These are phyloP conservation scores for Stereocaulon alpinum DNA, from an alignment of 495 filamentous ascomycete species.

Conservation along the genomic window DNA sequence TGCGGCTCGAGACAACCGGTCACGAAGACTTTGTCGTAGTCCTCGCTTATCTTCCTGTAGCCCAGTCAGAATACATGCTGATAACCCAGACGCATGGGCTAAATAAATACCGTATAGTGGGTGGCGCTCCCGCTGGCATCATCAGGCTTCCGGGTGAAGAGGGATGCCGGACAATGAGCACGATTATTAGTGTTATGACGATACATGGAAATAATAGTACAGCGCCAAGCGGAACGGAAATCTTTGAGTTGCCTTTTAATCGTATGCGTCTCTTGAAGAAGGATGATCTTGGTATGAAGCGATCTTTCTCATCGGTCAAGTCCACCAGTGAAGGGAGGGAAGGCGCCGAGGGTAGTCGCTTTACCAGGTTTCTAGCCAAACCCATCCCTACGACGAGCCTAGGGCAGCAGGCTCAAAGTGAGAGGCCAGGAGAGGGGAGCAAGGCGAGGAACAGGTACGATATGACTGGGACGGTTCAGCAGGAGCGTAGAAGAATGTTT, in stretches of 20 bases:
- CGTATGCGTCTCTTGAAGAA: slow-evolving; percentile 85
- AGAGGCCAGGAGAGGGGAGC: background rate
- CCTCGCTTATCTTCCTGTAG: slow-evolving; percentile 87
- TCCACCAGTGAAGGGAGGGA: slow-evolving; percentile 51
- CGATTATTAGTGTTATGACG: slow-evolving; percentile 80
- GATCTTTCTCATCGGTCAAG: slow-evolving; percentile 43
- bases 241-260: slow-evolving; percentile 84
- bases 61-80: slow-evolving; percentile 2
- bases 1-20: slow-evolving; percentile 70
- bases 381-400: slow-evolving; percentile 37
- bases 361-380: slow-evolving; percentile 51
- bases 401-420: background rate
- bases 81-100: background rate
- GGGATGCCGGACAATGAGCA: slow-evolving; percentile 85
- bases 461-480: background rate
- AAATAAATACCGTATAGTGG: slow-evolving; percentile 69
- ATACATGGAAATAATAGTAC: slow-evolving; percentile 88
- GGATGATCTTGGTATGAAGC: slow-evolving; percentile 51
- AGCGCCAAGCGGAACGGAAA: slow-evolving; percentile 88
- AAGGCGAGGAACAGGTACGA: background rate
- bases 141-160: slow-evolving; percentile 70
- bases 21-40: slow-evolving; percentile 92
- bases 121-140: slow-evolving; percentile 83
- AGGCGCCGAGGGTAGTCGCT: slow-evolving; percentile 53
- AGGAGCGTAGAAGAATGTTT: background rate